phyloP scores from a whole-genome alignment of 2,329 filamentous ascomycete genomes.

The Tolypocladium album region DNA sequence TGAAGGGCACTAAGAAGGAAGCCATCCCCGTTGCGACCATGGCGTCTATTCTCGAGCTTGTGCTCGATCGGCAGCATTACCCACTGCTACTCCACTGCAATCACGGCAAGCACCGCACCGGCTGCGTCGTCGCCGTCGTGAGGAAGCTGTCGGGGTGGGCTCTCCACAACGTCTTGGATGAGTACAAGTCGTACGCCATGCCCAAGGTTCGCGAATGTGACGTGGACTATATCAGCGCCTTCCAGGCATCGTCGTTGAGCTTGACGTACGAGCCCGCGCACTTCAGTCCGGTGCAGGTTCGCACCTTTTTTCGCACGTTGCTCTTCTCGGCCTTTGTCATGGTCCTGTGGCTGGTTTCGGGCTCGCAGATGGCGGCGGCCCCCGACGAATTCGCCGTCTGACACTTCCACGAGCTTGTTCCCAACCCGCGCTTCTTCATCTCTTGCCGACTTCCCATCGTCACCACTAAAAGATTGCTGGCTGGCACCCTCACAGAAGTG shows the following conservation, averaged over 20 bases:
- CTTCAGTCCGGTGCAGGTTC: conserved; percentile 15
- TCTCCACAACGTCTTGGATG: conserved; percentile 49
- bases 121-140: conserved; percentile 74
- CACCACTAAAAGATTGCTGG: not conserved
- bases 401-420: not conserved
- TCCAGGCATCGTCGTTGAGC: conserved; percentile 30
- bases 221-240: conserved; percentile 44
- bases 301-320: conserved; percentile 31
- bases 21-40: conserved; percentile 58
- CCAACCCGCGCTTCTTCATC: not conserved
- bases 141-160: conserved; percentile 64
- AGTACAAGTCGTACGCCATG: conserved; percentile 59
- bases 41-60: conserved; percentile 57
- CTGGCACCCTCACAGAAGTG: not conserved
- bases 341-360: conserved; percentile 31
- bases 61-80: conserved; percentile 63
- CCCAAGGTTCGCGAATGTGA: conserved; percentile 52
- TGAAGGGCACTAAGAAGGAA: conserved; percentile 82
- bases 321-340: conserved; percentile 30
- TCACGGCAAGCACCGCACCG: conserved; percentile 87
- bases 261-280: conserved; percentile 3
- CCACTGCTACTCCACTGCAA: conserved; percentile 88
- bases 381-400: not conserved
- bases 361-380: conserved; percentile 15
- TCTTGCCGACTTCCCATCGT: not conserved